These are phyloP conservation scores for Secale cereale DNA, from an alignment of 176 grass and related monocot genomes.

Conservation along the genomic window DNA sequence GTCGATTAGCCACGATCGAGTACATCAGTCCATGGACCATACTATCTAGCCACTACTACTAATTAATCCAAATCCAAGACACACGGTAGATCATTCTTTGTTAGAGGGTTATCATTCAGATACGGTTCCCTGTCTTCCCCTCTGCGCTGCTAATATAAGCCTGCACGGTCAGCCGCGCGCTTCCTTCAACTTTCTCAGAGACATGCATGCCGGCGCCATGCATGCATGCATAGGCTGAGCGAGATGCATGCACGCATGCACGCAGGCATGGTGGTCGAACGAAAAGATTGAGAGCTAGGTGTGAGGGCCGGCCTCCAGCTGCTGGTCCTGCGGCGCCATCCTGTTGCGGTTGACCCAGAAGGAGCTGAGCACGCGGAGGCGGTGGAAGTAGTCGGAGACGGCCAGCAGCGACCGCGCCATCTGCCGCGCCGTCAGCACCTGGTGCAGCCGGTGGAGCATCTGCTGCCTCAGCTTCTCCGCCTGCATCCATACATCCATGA, in stretches of 20 bases:
- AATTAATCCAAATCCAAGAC: background rate
- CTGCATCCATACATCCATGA: constrained; percentile 18
- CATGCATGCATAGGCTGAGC: background rate
- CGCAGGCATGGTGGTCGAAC: background rate
- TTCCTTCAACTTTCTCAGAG: background rate
- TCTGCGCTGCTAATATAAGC: background rate
- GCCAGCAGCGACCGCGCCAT: constrained; percentile 69
- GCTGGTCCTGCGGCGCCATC: constrained; percentile 29
- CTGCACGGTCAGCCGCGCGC: background rate
- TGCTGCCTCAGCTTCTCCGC: constrained; percentile 72
- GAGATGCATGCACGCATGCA: background rate
- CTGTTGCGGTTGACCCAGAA: constrained; percentile 58
- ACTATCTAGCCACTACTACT: background rate
- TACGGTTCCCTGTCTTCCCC: background rate
- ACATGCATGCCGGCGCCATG: background rate
- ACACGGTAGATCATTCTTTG: background rate
- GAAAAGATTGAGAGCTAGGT: background rate
- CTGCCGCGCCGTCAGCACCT: constrained; percentile 66
- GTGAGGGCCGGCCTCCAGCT: constrained; percentile 22
- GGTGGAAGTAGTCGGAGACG: constrained; percentile 71
- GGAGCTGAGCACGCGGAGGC: constrained; percentile 70
- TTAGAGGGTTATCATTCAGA: background rate
- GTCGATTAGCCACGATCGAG: background rate
- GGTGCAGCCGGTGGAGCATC: constrained; percentile 62
- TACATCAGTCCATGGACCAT: background rate